Evolutionary conservation across 2,329 filamentous ascomycete species (phyloP), one percentile per base, ranked within the genome.

Genomic region (Zymoseptoria pseudotritici): DNA sequence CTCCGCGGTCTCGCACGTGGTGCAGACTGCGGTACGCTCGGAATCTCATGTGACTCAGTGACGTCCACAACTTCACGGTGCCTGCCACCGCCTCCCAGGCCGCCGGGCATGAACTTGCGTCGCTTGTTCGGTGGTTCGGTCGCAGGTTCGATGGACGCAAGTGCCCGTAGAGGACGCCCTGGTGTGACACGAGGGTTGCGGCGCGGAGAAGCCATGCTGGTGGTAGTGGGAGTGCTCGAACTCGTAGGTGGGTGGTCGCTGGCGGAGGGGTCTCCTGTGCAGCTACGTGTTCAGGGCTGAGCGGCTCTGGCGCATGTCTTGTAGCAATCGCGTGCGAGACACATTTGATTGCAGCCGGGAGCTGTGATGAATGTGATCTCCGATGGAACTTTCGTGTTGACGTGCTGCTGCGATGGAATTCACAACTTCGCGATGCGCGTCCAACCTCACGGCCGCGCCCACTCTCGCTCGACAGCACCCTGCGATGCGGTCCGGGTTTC

Each of bases 71-170:
- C 36, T 67, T 95, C 90, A 42, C 94, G 80, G 73, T 91, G 96
- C 71, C 91, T 82, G 20, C 91, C 91, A 60, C 91, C 91, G 53
- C 91, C 91, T 49, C 90, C 91, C 60, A 90, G 88, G 2, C 91
- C 91, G 54, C 91, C 91, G 36, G 93, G 90, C 54, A 95, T 83
- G 77, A 96, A 97, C 75, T 75, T 78, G 69, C 73, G 74, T 74
- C 80, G 80, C 73, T 79, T 80, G 51, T 64, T 69, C 26, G 75
- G 74, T 31, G 77, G 76, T 56, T 76, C 77, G 24, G 74, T 75
- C 61, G 76, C 74, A 53, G 74, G 63, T 57, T 67, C 69, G 51
- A 65, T 67, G 9, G 64, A 64, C 17, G 67, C 65, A 31, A 66
- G 66, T 17, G 67, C 64, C 56, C 66, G 69, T 51, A 65, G 59